Conservation (phyloP, 2,329 filamentous ascomycete species). For the Cadophora sp. region DNA sequence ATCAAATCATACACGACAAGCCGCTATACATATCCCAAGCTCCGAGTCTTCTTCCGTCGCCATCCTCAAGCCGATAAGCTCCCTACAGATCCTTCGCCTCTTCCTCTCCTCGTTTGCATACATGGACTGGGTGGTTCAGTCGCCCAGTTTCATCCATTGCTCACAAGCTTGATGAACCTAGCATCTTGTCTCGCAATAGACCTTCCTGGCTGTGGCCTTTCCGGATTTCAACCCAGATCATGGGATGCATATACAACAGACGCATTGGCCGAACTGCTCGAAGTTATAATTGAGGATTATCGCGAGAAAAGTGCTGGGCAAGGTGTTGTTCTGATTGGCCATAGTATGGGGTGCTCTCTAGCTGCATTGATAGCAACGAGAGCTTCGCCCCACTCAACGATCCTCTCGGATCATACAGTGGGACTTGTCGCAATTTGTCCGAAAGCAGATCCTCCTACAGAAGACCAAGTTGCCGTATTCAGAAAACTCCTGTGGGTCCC, state of each 20-base stretch:
- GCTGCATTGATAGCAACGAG: conserved; percentile 70
- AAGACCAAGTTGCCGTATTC: conserved; percentile 57
- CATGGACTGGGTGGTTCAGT: conserved; percentile 94
- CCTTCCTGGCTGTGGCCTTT: conserved; percentile 87
- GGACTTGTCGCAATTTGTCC: conserved; percentile 87
- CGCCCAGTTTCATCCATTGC: conserved; percentile 82
- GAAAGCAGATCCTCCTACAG: conserved; percentile 66
- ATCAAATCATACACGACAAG: conserved; percentile 76
- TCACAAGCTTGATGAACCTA: conserved; percentile 82
- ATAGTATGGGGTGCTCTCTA: conserved; percentile 89
- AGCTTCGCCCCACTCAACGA: conserved; percentile 56
- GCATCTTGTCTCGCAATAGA: conserved; percentile 89
- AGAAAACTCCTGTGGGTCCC: conserved; percentile 72
- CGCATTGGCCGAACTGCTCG: conserved; percentile 77
- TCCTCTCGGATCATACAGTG: conserved; percentile 68
- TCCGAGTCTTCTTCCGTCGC: conserved; percentile 83
- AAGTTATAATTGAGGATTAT: conserved; percentile 75
- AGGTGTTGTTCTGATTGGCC: conserved; percentile 80
- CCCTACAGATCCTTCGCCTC: conserved; percentile 71
- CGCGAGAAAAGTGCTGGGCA: conserved; percentile 70
- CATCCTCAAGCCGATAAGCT: conserved; percentile 86
- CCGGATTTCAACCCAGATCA: conserved; percentile 70
- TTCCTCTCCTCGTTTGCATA: conserved; percentile 88
- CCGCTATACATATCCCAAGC: conserved; percentile 70
- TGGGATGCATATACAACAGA: conserved; percentile 84